Evolutionary conservation across 345 rosid species (phyloP).

Genomic region (Aegle marmelos): DNA sequence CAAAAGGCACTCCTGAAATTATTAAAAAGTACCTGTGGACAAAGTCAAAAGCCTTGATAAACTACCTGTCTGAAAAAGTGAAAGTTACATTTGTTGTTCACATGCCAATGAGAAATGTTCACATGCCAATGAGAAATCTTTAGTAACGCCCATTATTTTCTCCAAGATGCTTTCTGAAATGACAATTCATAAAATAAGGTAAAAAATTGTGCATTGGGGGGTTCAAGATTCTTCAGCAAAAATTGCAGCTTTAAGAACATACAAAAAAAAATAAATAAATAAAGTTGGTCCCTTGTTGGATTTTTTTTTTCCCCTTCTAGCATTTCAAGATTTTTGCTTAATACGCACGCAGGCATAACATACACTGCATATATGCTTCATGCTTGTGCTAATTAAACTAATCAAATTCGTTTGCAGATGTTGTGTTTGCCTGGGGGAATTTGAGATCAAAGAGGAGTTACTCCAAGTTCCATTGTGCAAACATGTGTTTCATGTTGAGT

Average conservation of each 20-base stretch:
- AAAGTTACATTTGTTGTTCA: neutral
- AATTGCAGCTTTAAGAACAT: neutral
- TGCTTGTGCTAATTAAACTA: neutral
- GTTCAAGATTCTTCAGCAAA: neutral
- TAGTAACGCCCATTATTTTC: constrained; percentile 23
- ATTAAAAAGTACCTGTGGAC: neutral
- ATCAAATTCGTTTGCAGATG: constrained; percentile 44
- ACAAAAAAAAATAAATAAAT: neutral
- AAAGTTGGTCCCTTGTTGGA: neutral
- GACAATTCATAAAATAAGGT: neutral
- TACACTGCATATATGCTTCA: no score
- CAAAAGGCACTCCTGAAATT: neutral
- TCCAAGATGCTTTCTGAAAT: neutral
- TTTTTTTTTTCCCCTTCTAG: neutral
- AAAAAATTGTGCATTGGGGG: neutral
- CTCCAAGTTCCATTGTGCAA: constrained; percentile 81
- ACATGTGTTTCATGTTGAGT: constrained; percentile 86
- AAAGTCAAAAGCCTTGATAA: neutral
- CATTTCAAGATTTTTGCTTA: neutral
- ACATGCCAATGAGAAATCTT: constrained; percentile 16
- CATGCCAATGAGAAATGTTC: constrained; percentile 1
- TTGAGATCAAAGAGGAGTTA: constrained; percentile 77
- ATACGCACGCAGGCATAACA: no score
- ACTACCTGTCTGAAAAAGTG: constrained; percentile 1
- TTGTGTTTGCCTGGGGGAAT: constrained; percentile 93